Percentiles rank a stretch among this genome's conserved stretches.
Conservation (phyloP, 1,284 basidiomycete genomes). For the Leccinum pallidistipes region DNA sequence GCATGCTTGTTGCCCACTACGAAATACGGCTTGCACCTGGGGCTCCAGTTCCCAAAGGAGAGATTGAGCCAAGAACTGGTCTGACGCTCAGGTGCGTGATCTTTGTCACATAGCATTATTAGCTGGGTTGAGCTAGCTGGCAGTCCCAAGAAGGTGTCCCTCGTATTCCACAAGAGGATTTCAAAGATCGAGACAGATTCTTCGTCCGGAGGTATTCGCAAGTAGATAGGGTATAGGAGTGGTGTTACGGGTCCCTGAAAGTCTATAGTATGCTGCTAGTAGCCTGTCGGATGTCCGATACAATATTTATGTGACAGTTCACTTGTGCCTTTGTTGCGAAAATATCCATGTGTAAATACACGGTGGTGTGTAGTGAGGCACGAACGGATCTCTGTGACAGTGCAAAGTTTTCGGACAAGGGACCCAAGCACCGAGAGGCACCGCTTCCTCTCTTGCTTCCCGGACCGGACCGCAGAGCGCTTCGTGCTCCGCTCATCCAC, state of each 20-base stretch:
- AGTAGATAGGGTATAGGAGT: not conserved
- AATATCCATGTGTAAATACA: too few relatives aligned
- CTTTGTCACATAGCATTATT: not conserved
- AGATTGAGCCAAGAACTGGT: not conserved
- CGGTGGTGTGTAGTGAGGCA: too few relatives aligned
- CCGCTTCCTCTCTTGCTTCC: too few relatives aligned
- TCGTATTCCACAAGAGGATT: not conserved
- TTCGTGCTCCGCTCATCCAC: too few relatives aligned
- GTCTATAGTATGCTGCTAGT: not conserved
- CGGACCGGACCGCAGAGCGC: too few relatives aligned
- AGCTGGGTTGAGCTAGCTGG: not conserved
- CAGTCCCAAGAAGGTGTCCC: not conserved
- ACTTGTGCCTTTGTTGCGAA: too few relatives aligned
- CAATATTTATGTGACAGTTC: not conserved
- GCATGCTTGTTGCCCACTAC: not conserved
- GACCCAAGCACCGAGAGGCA: too few relatives aligned
- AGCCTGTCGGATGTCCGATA: not conserved
- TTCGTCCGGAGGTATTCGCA: not conserved
- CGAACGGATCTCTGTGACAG: too few relatives aligned
- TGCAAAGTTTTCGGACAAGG: too few relatives aligned
- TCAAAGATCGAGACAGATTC: not conserved
- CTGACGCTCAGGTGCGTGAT: not conserved
- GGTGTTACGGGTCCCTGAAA: not conserved
- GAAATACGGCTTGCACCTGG: not conserved
- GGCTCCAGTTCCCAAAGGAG: not conserved